A percentile compares a stretch with the other conserved stretches of the same genome.
phyloP scores from a whole-genome alignment of 345 rosid species.

The Aquilaria malaccensis region DNA sequence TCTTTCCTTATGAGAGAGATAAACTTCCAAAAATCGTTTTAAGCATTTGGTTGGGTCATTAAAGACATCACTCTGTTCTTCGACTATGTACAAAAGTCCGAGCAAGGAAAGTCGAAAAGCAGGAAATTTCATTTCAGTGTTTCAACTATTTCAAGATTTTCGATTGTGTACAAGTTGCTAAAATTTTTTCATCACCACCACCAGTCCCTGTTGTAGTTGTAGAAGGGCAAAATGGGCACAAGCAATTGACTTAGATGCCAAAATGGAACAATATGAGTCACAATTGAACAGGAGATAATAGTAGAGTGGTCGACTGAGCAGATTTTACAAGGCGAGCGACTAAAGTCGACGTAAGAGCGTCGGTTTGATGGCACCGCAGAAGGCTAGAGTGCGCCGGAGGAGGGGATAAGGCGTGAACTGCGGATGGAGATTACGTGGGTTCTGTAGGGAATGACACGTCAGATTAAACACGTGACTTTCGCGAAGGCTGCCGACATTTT shows the following conservation, averaged over 20 bases:
- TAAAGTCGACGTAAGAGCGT: not conserved
- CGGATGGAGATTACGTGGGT: slow-evolving; percentile 12
- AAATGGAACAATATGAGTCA: no score
- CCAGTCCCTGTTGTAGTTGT: no score
- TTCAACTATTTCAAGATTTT: not conserved
- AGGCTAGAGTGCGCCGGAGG: slow-evolving; percentile 25
- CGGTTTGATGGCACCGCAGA: slow-evolving; percentile 12
- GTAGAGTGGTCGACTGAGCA: no score
- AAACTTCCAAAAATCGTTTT: not conserved
- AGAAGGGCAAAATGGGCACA: no score
- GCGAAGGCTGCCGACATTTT: slow-evolving; percentile 10
- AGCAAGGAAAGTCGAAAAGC: no score
- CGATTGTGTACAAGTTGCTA: not conserved
- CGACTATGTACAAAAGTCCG: no score
- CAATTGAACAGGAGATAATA: no score
- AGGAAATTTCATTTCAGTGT: no score
- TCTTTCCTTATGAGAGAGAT: not conserved
- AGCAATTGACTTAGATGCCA: no score
- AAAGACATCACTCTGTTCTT: not conserved
- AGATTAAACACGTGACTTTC: slow-evolving; percentile 1
- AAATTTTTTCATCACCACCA: no score
- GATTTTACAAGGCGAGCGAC: no score
- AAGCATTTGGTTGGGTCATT: not conserved
- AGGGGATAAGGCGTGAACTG: slow-evolving; percentile 16
- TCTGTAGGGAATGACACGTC: slow-evolving; percentile 14